Conservation (phyloP, 345 rosid genomes). For the Garcia nutans region DNA sequence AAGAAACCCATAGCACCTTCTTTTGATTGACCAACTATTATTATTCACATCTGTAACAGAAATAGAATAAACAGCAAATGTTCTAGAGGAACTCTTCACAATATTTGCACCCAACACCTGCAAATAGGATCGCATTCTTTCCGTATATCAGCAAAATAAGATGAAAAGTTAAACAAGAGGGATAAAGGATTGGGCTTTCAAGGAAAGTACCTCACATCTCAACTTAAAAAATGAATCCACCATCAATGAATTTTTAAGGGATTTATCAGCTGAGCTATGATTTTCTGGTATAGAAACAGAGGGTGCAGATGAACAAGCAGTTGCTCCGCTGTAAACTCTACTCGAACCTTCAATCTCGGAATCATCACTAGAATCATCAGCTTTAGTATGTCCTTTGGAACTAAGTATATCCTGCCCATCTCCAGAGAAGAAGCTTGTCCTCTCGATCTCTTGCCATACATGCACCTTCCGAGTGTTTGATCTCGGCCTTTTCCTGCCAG, state of each 20-base stretch:
- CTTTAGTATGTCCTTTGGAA: conserved; percentile 37
- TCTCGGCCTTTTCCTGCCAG: conserved; percentile 75
- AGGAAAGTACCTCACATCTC: conserved; percentile 84
- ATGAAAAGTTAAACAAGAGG: conserved; percentile 19
- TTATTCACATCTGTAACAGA: conserved; percentile 82
- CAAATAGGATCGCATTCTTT: conserved; percentile 30
- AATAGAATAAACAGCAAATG: conserved; percentile 90
- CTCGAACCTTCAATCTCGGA: conserved; percentile 59
- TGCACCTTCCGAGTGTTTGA: conserved; percentile 38
- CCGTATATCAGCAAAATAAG: conserved; percentile 11
- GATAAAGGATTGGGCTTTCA: conserved; percentile 15
- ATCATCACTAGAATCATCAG: conserved; percentile 64
- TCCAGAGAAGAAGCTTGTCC: conserved; percentile 76
- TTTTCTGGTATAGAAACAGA: conserved; percentile 44
- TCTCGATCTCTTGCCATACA: conserved; percentile 75
- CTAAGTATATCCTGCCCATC: conserved; percentile 75
- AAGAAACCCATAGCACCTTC: conserved; percentile 60
- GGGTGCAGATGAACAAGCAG: conserved; percentile 69
- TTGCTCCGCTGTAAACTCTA: conserved; percentile 62
- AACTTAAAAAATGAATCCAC: conserved; percentile 73
- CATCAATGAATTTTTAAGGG: conserved; percentile 56
- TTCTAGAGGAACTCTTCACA: conserved; percentile 84
- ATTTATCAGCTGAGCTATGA: conserved; percentile 36
- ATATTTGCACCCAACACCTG: conserved; percentile 98
- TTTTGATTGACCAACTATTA: conserved; percentile 95